Percentiles rank a stretch among this genome's conserved stretches.
phyloP scores from a whole-genome alignment of 805 yeast genomes.

The Monosporozyma servazzii region DNA sequence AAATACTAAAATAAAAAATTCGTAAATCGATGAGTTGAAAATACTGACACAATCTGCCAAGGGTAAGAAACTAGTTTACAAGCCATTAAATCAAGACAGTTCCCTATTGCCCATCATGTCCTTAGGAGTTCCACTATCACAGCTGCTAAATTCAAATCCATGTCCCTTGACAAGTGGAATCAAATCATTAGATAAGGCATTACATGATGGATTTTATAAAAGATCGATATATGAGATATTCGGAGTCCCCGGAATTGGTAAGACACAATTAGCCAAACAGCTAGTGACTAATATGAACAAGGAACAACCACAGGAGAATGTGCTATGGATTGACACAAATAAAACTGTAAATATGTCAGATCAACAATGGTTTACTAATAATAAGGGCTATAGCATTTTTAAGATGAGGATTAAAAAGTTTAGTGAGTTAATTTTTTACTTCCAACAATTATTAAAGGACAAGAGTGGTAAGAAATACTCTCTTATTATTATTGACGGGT shows the following conservation, averaged over 20 bases:
- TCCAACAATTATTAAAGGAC: conserved; percentile 10
- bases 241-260: conserved; percentile 30
- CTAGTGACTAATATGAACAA: conserved; percentile 7
- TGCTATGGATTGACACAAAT: conserved; percentile 26
- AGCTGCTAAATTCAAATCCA: conserved; percentile 20
- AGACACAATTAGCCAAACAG: conserved; percentile 20
- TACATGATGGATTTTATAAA: conserved; percentile 22
- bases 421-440: conserved; percentile 20
- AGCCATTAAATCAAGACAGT: not conserved
- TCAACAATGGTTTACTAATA: not conserved
- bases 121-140: conserved; percentile 28
- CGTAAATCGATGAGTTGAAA: not conserved
- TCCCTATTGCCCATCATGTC: conserved; percentile 13
- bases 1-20: too few relatives aligned
- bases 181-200: conserved; percentile 13
- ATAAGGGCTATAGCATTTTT: not conserved
- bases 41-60: not conserved
- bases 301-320: conserved; percentile 8
- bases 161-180: conserved; percentile 20
- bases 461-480: conserved; percentile 7
- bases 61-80: not conserved
- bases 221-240: conserved; percentile 26
- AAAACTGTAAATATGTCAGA: conserved; percentile 6
- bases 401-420: conserved; percentile 16
- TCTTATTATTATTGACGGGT: conserved; percentile 25